Conservation (phyloP, 2,329 filamentous ascomycete species). For the Chrysoporthe austroafricana region DNA sequence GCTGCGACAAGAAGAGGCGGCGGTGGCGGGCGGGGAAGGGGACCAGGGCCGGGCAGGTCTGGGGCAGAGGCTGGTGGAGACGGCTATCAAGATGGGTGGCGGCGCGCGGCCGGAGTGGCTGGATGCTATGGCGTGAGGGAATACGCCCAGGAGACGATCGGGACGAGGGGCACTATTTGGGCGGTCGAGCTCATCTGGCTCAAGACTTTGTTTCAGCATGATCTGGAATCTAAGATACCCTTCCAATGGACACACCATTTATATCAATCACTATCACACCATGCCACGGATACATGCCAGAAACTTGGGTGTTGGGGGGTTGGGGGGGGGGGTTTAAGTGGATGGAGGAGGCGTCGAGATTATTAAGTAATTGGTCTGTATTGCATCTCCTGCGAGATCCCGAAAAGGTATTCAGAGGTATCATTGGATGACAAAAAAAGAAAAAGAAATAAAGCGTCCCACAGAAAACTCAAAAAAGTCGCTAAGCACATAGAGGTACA, state of each 20-base stretch:
- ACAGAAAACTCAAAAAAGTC: not conserved
- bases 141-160: not conserved
- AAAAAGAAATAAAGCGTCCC: not conserved
- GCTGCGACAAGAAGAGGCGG: slow-evolving; percentile 29
- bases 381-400: slow-evolving; percentile 5
- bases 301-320: no score
- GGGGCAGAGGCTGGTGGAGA: slow-evolving; percentile 22
- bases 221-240: not conserved
- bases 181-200: not conserved
- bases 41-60: not conserved
- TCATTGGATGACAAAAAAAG: slow-evolving; percentile 14
- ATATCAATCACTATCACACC: not conserved
- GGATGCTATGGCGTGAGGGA: slow-evolving; percentile 4
- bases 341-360: no score
- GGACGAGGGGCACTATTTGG: not conserved
- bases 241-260: not conserved
- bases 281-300: not conserved
- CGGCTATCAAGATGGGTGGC: slow-evolving; percentile 16
- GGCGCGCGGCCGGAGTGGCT: slow-evolving; percentile 23
- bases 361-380: not conserved
- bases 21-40: not conserved
- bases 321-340: no score
- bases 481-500: slow-evolving; percentile 2
- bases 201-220: not conserved
- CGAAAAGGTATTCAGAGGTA: slow-evolving; percentile 28